Evolutionary conservation across 2,329 filamentous ascomycete species (phyloP), one percentile per base, ranked within the genome.

Genomic region (Grosmannia clavigera): DNA sequence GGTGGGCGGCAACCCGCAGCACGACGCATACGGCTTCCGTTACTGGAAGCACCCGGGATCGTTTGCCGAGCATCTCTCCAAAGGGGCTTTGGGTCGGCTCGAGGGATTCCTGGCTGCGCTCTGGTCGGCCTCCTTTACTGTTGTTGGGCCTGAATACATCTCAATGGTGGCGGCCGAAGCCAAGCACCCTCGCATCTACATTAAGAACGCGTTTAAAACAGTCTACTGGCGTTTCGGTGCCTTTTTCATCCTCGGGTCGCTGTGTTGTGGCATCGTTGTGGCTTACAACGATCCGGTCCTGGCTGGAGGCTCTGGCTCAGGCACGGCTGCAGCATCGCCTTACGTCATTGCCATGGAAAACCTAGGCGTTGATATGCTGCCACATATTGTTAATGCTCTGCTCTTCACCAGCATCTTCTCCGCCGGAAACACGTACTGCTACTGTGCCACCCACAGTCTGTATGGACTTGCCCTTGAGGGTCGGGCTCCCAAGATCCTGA

Each of bases 91-190:
- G 60, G 66, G 64, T 31, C 64, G 64, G 25, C 64, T 66, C 58
- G 65, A 66, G 58, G 65, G 65, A 43, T 64, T 66, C 27, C 40
- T 64, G 56, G 61, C 62, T 7, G 70, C 70, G 14, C 65, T 75
- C 43, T 70, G 72, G 40, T 69, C 72, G 55, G 71, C 74, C 1
- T 72, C 70, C 6, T 76, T 75, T 52, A 71, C 71, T 27, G 75
- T 74, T 48, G 67, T 71, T 52, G 71, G 71, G 19, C 84, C 84
- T 2, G 84, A 87, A 68, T 75, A 87, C 40, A 82, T 88, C 59
- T 84, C 84, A 69, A 83, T 87, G 22, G 87, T 84, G 0, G 84
- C 87, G 31, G 84, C 83, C 59, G 83, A 87, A 69, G 83, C 84
- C 0, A 82, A 85, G 66, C 85, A 87, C 69, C 85, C 85, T 2